Base-by-base conservation (phyloP, 2,329 filamentous ascomycete species). In the Cytospora schulzeri region DNA sequence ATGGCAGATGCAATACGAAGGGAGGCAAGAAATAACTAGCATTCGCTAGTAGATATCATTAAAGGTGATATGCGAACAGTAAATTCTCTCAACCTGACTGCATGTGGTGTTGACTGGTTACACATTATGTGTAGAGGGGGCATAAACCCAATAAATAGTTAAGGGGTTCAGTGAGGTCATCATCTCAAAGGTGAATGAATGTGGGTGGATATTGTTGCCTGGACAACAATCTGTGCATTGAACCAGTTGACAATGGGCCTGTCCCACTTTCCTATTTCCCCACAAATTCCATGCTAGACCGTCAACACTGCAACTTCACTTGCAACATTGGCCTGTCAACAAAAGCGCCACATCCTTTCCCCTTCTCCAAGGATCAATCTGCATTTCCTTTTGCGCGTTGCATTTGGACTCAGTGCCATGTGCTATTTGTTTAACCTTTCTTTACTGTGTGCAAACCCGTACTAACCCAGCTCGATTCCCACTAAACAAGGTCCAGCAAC, bases 281-380 rank as follows among this genome's bases (percentile, higher is more conserved):
- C 45, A 62, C 63, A 65, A 65, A 57, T 57, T 35, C 58, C 59
- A 53, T 28, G 45, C 52, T 63, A n/a, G 17, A 51, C 22, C 48
- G 45, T 51, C 54, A 63, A 60, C 60, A 56, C 35, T 52, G 54
- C 53, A 64, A 38, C 57, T 29, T 45, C 17, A 29, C 52, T 56
- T 26, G 26, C 53, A 33, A 50, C 50, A 28, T 29, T 48, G 38
- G 50, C 50, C 51, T 60, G 50, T 64, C 62, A 60, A 60, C 57
- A 64, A 28, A 60, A 54, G 51, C 57, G 51, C 62, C 35, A 56
- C 51, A 56, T 29, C 38, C 31, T 19, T 31, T 26, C 19, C 7
- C 29, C 51, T 11, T 14, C 11, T n/a, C 28, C 29, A 19, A 28
- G 45, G 45, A 53, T 48, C 62, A n/a, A 59, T 38, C 50, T 60